A percentile compares a stretch with the other conserved stretches of the same genome.
These are phyloP conservation scores for Brassica hybrid DNA, from an alignment of 441 rosid species.

Conservation along the genomic window DNA sequence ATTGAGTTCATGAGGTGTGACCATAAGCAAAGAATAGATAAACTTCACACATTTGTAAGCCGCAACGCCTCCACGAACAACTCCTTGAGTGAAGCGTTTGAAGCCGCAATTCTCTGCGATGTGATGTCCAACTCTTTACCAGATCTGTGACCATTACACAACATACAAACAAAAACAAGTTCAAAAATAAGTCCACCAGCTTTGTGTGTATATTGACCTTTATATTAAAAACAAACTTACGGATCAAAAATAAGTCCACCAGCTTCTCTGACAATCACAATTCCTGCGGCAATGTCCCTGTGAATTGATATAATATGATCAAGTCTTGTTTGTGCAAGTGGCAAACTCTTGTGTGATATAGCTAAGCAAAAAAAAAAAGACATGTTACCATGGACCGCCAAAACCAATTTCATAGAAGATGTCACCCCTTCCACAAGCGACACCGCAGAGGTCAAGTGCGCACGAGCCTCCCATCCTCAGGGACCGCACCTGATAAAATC, in stretches of 20 bases:
- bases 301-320: neutral
- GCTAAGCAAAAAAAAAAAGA: constrained; percentile 3
- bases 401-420: constrained; percentile 81
- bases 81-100: constrained; percentile 76
- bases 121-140: constrained; percentile 88
- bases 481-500: constrained; percentile 78
- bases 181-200: neutral
- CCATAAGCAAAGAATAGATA: constrained; percentile 3
- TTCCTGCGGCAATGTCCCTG: constrained; percentile 98
- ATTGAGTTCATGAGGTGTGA: constrained; percentile 7
- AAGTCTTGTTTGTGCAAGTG: neutral
- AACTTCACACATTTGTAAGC: constrained; percentile 33
- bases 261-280: constrained; percentile 83
- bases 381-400: constrained; percentile 90
- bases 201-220: neutral
- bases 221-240: constrained; percentile 47
- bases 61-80: constrained; percentile 69
- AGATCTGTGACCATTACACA: constrained; percentile 55
- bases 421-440: constrained; percentile 90
- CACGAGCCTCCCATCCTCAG: constrained; percentile 96
- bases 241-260: constrained; percentile 95
- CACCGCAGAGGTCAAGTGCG: constrained; percentile 89
- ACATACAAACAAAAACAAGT: neutral
- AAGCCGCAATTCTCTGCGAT: constrained; percentile 82
- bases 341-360: too few species aligned